Conservation (phyloP, 345 rosid genomes). For the Dipteronia dyeriana region DNA sequence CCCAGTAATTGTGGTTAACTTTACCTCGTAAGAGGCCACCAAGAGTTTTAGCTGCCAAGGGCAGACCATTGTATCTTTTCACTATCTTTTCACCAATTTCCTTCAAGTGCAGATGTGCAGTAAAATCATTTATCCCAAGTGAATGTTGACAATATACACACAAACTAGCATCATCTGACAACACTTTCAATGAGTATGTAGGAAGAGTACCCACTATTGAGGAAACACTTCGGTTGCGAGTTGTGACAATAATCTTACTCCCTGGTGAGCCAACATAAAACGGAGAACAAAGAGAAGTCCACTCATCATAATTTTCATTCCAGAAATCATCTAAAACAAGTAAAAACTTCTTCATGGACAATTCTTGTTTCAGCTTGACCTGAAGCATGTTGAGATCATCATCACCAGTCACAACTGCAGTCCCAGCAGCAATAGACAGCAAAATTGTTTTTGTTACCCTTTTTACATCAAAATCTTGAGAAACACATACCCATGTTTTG, state of each 20-base stretch:
- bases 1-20: constrained; percentile 25
- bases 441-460: constrained; percentile 9
- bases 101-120: constrained; percentile 24
- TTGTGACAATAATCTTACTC: constrained; percentile 48
- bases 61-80: constrained; percentile 29
- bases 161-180: constrained; percentile 42
- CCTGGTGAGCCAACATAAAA: constrained; percentile 32
- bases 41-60: constrained; percentile 41
- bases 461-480: constrained; percentile 17
- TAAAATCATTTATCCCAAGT: constrained; percentile 18
- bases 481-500: constrained; percentile 27
- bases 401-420: background rate
- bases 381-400: constrained; percentile 20
- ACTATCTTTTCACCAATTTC: constrained; percentile 37
- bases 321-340: constrained; percentile 46
- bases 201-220: constrained; percentile 21
- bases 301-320: constrained; percentile 34
- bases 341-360: constrained; percentile 39
- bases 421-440: background rate
- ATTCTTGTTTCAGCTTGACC: background rate
- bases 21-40: constrained; percentile 32
- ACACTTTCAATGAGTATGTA: constrained; percentile 20
- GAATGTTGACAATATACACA: constrained; percentile 19
- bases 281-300: constrained; percentile 33
- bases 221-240: constrained; percentile 38